phyloP scores from a whole-genome alignment of 2,329 filamentous ascomycete genomes.

The Aspergillus cejpii region DNA sequence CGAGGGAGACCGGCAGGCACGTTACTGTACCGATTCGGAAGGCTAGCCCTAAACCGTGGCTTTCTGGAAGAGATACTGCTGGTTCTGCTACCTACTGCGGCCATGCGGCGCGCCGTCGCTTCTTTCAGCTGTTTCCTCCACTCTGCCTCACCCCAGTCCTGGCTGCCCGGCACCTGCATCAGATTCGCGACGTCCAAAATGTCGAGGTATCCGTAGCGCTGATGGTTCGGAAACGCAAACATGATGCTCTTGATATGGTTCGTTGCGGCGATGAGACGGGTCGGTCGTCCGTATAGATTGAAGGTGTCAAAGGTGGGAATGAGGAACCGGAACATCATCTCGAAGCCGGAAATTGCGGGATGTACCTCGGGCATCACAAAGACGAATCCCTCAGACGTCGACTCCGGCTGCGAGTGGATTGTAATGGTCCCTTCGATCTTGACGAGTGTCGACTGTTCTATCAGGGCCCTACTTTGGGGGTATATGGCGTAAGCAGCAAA shows the following conservation, averaged over 20 bases:
- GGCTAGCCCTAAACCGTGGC: constrained; percentile 33
- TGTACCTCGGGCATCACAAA: constrained; percentile 96
- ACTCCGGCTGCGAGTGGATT: constrained; percentile 71
- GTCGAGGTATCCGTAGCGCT: constrained; percentile 84
- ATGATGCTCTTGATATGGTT: constrained; percentile 84
- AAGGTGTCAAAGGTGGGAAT: constrained; percentile 95
- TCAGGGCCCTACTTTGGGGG: constrained; percentile 84
- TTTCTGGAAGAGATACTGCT: constrained; percentile 55
- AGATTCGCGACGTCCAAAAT: constrained; percentile 74
- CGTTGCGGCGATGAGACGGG: constrained; percentile 76
- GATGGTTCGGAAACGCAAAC: constrained; percentile 93
- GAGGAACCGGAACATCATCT: constrained; percentile 87
- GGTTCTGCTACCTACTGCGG: constrained; percentile 36
- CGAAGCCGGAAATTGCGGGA: constrained; percentile 86
- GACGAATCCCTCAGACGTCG: constrained; percentile 82
- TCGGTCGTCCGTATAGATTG: constrained; percentile 81
- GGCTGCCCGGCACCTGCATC: constrained; percentile 70
- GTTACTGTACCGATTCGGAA: constrained; percentile 31
- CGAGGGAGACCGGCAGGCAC: constrained; percentile 28
- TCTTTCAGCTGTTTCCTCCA: constrained; percentile 90
- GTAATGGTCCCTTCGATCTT: constrained; percentile 90
- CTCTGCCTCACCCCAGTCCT: constrained; percentile 73
- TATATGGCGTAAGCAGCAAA: constrained; percentile 95
- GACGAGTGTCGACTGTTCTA: constrained; percentile 87
- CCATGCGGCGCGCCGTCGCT: constrained; percentile 56